Percentiles rank a stretch among this genome's conserved stretches.
These are phyloP conservation scores for Cladosporium velox DNA, from an alignment of 2,329 filamentous ascomycete genomes.

Conservation along the genomic window DNA sequence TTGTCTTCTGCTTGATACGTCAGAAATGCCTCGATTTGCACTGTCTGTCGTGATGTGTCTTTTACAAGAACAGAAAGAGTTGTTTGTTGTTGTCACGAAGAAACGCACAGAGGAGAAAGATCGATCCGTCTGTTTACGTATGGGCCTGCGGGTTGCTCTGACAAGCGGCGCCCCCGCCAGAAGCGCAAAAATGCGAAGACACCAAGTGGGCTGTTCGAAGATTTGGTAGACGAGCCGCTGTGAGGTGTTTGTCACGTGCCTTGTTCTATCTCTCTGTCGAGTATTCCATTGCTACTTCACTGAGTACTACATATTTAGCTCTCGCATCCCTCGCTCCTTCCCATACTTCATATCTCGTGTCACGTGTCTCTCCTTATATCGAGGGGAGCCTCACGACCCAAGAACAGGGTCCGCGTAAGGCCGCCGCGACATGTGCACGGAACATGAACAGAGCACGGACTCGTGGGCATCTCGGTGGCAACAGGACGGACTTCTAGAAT, in stretches of 20 bases:
- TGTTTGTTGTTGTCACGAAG: neutral
- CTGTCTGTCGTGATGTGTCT: neutral
- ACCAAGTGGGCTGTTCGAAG: conserved; percentile 11
- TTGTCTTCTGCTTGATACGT: neutral
- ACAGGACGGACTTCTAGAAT: neutral
- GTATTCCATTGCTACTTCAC: neutral
- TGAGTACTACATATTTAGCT: neutral
- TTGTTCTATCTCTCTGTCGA: neutral
- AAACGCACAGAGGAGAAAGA: neutral
- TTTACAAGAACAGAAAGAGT: neutral
- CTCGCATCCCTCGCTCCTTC: neutral
- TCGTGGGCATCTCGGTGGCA: conserved; percentile 9
- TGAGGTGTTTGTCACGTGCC: neutral
- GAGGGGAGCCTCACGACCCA: conserved; percentile 28
- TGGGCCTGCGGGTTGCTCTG: conserved; percentile 8
- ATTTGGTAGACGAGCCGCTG: neutral
- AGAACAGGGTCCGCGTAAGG: conserved; percentile 4
- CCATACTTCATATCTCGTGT: neutral
- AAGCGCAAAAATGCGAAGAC: conserved; percentile 10
- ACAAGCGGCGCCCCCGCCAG: conserved; percentile 4
- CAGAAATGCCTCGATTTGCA: neutral
- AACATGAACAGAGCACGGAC: neutral
- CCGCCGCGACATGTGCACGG: conserved; percentile 6
- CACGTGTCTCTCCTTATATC: conserved; percentile 7
- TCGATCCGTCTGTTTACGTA: conserved; percentile 12